phyloP scores from a whole-genome alignment of 148 eudicot genomes.

The Arctostaphylos glauca region DNA sequence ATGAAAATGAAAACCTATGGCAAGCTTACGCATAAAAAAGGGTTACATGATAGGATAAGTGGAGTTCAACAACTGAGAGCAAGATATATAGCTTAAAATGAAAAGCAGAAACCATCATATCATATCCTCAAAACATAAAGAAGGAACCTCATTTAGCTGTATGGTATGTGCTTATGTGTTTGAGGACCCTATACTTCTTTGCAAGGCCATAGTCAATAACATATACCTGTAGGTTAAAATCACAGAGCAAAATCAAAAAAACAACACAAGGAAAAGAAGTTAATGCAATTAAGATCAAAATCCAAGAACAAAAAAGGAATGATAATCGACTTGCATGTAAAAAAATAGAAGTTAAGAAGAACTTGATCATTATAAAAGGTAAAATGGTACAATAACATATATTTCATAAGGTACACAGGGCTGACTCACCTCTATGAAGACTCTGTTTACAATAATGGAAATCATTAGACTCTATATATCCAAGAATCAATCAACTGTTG shows the following conservation, averaged over 20 bases:
- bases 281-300: neutral
- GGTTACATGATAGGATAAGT: neutral
- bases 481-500: no score
- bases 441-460: no score
- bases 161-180: slow-evolving; percentile 94
- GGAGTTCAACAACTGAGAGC: neutral
- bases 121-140: neutral
- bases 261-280: neutral
- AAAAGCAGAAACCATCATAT: neutral
- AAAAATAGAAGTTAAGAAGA: neutral
- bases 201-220: slow-evolving; percentile 94
- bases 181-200: slow-evolving; percentile 87
- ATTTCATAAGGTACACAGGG: neutral
- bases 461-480: no score
- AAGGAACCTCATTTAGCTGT: slow-evolving; percentile 51
- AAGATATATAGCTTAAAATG: neutral
- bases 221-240: slow-evolving; percentile 55
- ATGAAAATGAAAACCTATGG: neutral
- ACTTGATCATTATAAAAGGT: neutral
- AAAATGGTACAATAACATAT: neutral
- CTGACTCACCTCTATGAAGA: neutral
- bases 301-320: neutral
- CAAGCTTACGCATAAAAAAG: neutral
- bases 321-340: neutral
- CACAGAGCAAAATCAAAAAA: neutral